These are phyloP conservation scores for Colletotrichum neosansevieriae DNA, from an alignment of 2,329 filamentous ascomycete genomes.

Conservation along the genomic window DNA sequence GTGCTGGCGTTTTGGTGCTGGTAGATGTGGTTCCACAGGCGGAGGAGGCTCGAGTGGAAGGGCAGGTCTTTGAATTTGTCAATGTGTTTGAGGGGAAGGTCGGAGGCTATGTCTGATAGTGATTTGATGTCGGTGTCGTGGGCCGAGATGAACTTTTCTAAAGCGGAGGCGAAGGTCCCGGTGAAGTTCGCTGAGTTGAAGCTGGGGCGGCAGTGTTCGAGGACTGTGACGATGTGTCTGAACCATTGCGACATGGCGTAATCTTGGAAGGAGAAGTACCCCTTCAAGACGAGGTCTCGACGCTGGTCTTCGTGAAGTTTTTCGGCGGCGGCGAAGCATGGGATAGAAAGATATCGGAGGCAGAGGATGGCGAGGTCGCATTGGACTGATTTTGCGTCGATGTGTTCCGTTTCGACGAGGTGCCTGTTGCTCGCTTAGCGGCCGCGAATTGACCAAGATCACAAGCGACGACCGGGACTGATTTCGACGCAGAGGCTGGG, in stretches of 20 bases:
- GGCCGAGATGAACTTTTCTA: constrained; percentile 29
- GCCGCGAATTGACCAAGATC: no score
- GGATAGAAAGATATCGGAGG: constrained; percentile 50
- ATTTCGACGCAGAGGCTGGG: no score
- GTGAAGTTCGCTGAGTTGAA: constrained; percentile 9
- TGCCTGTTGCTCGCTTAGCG: constrained; percentile 27
- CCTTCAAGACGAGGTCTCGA: constrained; percentile 39
- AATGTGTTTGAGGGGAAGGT: constrained; percentile 27
- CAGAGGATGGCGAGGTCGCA: constrained; percentile 49
- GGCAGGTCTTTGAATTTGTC: constrained; percentile 33
- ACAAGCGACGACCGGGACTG: no score
- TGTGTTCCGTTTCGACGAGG: constrained; percentile 43
- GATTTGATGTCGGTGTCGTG: constrained; percentile 20
- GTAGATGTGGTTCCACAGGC: constrained; percentile 43
- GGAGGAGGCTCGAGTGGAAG: constrained; percentile 31
- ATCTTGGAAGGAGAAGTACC: constrained; percentile 53
- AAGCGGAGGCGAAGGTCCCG: neutral
- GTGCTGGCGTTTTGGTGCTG: constrained; percentile 38
- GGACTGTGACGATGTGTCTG: constrained; percentile 46
- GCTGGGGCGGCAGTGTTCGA: constrained; percentile 34
- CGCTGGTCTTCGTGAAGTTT: constrained; percentile 36
- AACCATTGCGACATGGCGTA: constrained; percentile 53
- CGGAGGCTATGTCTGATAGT: neutral
- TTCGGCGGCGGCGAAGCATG: constrained; percentile 46
- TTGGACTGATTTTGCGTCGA: constrained; percentile 45